Conservation (phyloP, 2,329 filamentous ascomycete species). For the Ustulina deusta region DNA sequence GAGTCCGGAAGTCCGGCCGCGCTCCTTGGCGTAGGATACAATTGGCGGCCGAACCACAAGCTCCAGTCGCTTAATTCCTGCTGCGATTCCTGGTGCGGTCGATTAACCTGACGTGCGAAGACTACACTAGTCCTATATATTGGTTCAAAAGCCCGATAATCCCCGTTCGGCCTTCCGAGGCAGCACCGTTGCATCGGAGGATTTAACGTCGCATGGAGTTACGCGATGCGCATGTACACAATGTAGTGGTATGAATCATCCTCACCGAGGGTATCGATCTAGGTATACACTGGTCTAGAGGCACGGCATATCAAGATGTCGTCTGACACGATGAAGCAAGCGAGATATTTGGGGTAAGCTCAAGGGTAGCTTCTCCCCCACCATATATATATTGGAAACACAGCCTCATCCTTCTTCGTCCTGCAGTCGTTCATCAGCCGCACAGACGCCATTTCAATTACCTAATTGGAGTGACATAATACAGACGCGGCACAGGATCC, state of each 20-base stretch:
- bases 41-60: constrained; percentile 13
- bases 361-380: constrained; percentile 33
- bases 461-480: background rate
- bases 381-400: constrained; percentile 11
- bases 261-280: background rate
- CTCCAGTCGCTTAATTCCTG: constrained; percentile 9
- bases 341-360: constrained; percentile 22
- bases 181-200: constrained; percentile 19
- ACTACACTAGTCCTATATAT: background rate
- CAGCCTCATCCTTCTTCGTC: constrained; percentile 35
- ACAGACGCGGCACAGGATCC: background rate
- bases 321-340: constrained; percentile 13
- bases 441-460: background rate
- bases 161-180: constrained; percentile 20
- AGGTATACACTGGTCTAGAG: constrained; percentile 12
- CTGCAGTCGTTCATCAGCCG: background rate
- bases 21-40: constrained; percentile 21
- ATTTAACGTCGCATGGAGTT: constrained; percentile 27
- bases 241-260: constrained; percentile 3
- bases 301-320: constrained; percentile 1
- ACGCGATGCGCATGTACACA: constrained; percentile 19
- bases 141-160: background rate
- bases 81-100: background rate
- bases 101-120: background rate
- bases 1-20: constrained; percentile 28